Evolutionary conservation across 2,329 filamentous ascomycete species (phyloP).

Genomic region (Clonostachys sp.): DNA sequence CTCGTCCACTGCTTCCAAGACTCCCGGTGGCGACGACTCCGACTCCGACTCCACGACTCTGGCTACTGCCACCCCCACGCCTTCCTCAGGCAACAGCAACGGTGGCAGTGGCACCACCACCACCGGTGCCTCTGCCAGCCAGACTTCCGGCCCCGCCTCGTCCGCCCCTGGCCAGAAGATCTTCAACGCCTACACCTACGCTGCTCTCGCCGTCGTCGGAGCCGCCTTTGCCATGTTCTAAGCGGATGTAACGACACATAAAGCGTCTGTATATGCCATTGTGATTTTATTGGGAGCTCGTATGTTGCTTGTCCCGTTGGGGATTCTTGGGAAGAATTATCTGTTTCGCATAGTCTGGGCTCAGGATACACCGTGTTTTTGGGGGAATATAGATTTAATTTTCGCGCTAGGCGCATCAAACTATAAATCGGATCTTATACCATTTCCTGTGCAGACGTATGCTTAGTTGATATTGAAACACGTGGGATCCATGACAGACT

Average conservation of each 20-base stretch:
- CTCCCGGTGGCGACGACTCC: neutral
- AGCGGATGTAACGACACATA: neutral
- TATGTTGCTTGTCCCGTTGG: too few relatives aligned
- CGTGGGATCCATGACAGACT: too few relatives aligned
- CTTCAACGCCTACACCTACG: neutral
- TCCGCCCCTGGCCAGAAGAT: constrained; percentile 1
- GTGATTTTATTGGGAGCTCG: too few relatives aligned
- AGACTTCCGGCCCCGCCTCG: neutral
- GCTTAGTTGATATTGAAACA: too few relatives aligned
- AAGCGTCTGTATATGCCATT: too few relatives aligned
- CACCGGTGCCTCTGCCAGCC: neutral
- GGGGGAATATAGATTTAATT: too few relatives aligned
- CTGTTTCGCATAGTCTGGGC: too few relatives aligned
- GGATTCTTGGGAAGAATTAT: too few relatives aligned
- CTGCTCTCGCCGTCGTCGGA: neutral
- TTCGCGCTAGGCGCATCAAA: too few relatives aligned
- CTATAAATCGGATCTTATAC: too few relatives aligned
- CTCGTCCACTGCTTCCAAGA: constrained; percentile 7
- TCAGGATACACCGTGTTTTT: too few relatives aligned
- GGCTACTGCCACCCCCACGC: neutral
- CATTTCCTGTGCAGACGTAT: too few relatives aligned
- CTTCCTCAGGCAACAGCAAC: neutral
- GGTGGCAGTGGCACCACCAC: neutral
- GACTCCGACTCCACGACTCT: neutral
- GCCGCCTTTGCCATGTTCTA: constrained; percentile 3